phyloP scores from a whole-genome alignment of 2,329 filamentous ascomycete species.

The Penicillium freii region DNA sequence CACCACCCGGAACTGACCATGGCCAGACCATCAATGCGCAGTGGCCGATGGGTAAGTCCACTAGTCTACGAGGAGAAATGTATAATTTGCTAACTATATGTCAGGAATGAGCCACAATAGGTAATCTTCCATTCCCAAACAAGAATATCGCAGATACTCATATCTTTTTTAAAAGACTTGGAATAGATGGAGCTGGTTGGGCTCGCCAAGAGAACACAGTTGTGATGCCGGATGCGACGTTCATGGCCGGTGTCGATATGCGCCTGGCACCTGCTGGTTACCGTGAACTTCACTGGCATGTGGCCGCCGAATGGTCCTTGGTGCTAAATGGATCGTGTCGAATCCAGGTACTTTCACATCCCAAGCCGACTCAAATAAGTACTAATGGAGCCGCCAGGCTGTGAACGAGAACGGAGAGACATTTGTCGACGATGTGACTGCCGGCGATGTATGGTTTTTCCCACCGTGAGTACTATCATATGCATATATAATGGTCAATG shows the following conservation, averaged over 20 bases:
- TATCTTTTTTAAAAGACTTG: constrained; percentile 31
- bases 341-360: constrained; percentile 28
- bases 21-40: constrained; percentile 43
- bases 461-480: constrained; percentile 50
- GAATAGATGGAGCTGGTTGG: constrained; percentile 52
- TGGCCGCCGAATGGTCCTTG: constrained; percentile 41
- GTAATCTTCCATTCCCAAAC: constrained; percentile 13
- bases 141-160: background rate
- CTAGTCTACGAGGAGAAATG: too few relatives aligned
- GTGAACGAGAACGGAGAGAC: constrained; percentile 62
- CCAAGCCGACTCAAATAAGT: too few relatives aligned
- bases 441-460: constrained; percentile 80
- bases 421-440: constrained; percentile 72
- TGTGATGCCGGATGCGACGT: constrained; percentile 51
- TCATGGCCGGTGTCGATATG: constrained; percentile 61
- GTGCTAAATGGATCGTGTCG: constrained; percentile 41
- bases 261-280: constrained; percentile 57
- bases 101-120: constrained; percentile 48
- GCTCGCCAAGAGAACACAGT: constrained; percentile 54
- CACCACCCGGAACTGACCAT: constrained; percentile 54
- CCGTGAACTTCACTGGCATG: constrained; percentile 60
- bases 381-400: constrained; percentile 21
- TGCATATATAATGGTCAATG: background rate
- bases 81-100: constrained; percentile 4
- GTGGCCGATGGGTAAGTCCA: constrained; percentile 53